Conservation (phyloP, 225 moss, liverwort and hornwort genomes). For the Bryoerythrophyllum caledonicum region DNA sequence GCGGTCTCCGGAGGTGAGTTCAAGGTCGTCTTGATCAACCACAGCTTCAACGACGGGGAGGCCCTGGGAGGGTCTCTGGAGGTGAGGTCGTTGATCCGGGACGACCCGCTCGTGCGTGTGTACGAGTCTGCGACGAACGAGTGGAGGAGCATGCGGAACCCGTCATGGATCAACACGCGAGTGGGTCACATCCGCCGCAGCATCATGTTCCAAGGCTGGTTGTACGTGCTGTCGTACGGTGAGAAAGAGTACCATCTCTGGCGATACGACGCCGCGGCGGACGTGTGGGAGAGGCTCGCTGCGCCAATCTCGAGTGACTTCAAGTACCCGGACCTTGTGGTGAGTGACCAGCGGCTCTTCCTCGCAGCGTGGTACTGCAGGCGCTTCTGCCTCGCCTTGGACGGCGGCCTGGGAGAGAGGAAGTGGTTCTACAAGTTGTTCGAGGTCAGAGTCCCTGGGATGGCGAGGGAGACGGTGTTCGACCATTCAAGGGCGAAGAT, state of each 20-base stretch:
- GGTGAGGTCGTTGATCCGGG: no score
- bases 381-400: no score
- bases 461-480: neutral
- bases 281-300: neutral
- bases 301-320: neutral
- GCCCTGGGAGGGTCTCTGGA: no score
- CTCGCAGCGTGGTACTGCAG: slow-evolving; percentile 13
- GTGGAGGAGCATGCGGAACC: slow-evolving; percentile 1
- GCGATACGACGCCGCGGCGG: neutral
- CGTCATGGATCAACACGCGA: neutral
- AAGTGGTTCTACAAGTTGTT: neutral
- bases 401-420: neutral
- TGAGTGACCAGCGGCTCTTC: neutral
- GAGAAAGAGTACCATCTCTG: slow-evolving; percentile 5
- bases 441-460: neutral
- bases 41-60: neutral
- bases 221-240: neutral
- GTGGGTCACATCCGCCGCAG: neutral
- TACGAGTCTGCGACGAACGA: neutral
- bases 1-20: neutral
- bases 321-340: neutral
- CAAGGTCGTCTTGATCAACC: neutral
- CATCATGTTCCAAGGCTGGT: neutral
- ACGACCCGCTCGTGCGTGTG: neutral
- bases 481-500: neutral